Base-by-base conservation (phyloP, 2,329 filamentous ascomycete genomes). In the Phaeosphaeriaceae sp. region DNA sequence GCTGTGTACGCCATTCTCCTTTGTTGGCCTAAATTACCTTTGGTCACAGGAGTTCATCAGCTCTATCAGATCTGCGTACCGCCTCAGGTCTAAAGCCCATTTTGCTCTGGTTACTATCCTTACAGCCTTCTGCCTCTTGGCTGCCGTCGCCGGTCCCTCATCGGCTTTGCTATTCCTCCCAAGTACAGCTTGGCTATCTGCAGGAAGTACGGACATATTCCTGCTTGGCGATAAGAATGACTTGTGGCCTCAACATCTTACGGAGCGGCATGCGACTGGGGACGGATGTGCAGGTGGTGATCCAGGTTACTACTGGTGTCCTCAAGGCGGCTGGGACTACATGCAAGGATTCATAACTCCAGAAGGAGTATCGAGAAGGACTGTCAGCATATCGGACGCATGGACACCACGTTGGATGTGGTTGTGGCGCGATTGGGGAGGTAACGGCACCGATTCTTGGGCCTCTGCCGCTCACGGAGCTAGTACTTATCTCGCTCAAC, bases 151-250 rank as follows among this genome's bases (percentile, higher is more conserved):
- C 9, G 55, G 55, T 26, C 55, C 55, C 1, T 32, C 55, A 3
- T 57, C 55, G 26, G 55, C 55, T 23, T n/a, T 57, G 19, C 49
- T 57, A 22, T 57, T 57, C n/a, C 19, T 53, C 22, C 55, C 55
- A 17, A 53, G 13, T 32, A 13, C n/a, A 47, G 42, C 24, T 3
- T 57, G 55, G 49, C 10, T 57, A 5, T 32, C 55, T 6, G n/a
- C 50, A 10, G 55, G 42, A 28, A 53, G 49, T 30, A 53, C 55
- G 4, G 30, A 48, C 13, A 35, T 53, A 19, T 53, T 17, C n/a
- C 8, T 57, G 10, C 17, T 48, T 17, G 55, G 50, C 17, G 42
- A 43, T 15, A 24, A 53, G 22, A 23, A 42, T 23, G 9, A 43
- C 7, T 43, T 57, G 9, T 57, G 44, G 44, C 49, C 55, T 24